Evolutionary conservation across 2,329 filamentous ascomycete genomes (phyloP), one percentile per base, ranked within the genome.

Genomic region (Colletotrichum orbiculare): DNA sequence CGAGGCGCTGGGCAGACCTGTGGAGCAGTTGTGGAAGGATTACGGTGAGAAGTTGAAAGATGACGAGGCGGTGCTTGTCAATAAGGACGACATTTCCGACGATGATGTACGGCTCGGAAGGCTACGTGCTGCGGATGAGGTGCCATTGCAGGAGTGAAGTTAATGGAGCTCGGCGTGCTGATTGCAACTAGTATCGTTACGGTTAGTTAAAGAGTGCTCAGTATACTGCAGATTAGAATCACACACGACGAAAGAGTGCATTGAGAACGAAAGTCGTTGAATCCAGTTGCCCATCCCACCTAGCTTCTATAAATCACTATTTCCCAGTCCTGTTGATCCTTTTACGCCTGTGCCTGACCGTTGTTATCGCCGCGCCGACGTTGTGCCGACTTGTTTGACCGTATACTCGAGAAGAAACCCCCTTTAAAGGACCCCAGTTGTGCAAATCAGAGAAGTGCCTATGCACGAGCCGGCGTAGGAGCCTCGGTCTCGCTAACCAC

Each of bases 1-100:
- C 6, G 82, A 85, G 68, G 79, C 95, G 34, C 86, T 93, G 70
- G 92, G 91, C 0, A 75, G 82, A 46, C 82, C 84, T 0, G 88
- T 97, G 1, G 81, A 85, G 48, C 81, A 89, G 67, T 78, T 97
- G 37, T 97, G 93, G 91, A 79, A 82, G 17, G 89, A 92, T 66
- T 97, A 97, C 78, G 83, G 75, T 7, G 72, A 78, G 37, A 69
- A 72, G 17, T 17, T 76, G 37, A 69, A 62, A 52, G 65, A 71
- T 47, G 68, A 67, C 6, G 52, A 70, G 45, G 48, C 64, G 7
- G 67, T 49, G 48, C 62, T 71, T 11, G 52, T 76, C 37, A 69
- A 68, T 42, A 64, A 71, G 64, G 69, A 66, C 6, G 64, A 70
- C 41, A 68, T 67, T 43, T 66, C 65, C 48, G 64, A 70, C n/a